Evolutionary conservation across 768 basidiomycete genomes (phyloP), one percentile per base, ranked within the genome.

Genomic region (Serendipita sp.): DNA sequence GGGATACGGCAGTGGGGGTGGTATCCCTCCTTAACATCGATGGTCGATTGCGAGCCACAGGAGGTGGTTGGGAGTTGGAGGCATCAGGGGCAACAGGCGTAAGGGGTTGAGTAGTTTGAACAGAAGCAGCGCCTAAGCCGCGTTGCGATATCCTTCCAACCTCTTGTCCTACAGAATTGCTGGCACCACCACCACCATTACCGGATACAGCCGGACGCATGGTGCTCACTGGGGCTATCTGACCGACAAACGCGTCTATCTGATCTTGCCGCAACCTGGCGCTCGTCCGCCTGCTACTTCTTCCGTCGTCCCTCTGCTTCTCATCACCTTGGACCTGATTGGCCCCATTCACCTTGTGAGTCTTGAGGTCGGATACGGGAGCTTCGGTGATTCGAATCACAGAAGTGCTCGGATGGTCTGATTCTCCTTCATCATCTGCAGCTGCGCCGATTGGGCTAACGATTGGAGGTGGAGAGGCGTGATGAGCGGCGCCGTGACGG

Each of bases 1-100:
- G 56, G 11, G 56, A 60, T 30, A 36, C n/a, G 23, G 56, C 35
- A n/a, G 18, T 60, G 16, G 56, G 56, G 4, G 56, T 60, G 10
- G 56, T 60, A 35, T 60, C 56, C 34, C 56, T 60, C 56, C 56
- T 60, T 10, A 60, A 28, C 56, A 60, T 32, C 23, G 56, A 60
- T 32, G 56, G 56, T 23, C 48, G 18, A 16, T 52, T 10, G 18
- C 35, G 56, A 32, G 56, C 16, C 16, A n/a, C 56, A 10, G 56
- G 35, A n/a, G 56, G 8, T n/a, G 48, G 30, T 51, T 32, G 48
- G 30, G 48, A 51, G 48, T 8, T 32, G n/a, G 48, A 18, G 18
- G 56, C 23, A 36, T 60, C 35, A 23, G 23, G 18, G 10, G 28
- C 34, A 28, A n/a, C 8, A 60, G 56, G 56, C 56, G 23, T 28